A percentile compares a stretch with the other conserved stretches of the same genome.
Evolutionary conservation across 116 monocot genomes (phyloP).

Genomic region (Dioscorea cayenensis): DNA sequence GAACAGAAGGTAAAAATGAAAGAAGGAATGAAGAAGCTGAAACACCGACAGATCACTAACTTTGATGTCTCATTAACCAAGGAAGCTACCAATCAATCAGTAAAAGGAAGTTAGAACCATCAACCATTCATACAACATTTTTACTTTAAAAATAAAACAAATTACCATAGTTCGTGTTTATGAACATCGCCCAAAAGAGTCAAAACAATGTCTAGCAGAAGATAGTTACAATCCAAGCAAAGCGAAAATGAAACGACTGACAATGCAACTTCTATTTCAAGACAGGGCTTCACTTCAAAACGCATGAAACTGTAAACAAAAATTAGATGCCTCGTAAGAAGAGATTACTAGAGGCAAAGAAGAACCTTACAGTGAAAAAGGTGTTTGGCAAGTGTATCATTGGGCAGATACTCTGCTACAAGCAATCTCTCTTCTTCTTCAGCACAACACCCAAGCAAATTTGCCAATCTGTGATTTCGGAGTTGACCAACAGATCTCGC

Average conservation of each 20-base stretch:
- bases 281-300: background rate
- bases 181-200: background rate
- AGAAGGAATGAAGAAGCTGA: no score
- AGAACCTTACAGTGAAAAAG: constrained; percentile 75
- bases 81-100: no score
- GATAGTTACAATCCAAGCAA: background rate
- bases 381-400: constrained; percentile 88
- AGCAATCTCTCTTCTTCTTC: constrained; percentile 83
- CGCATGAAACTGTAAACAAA: background rate
- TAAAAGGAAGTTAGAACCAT: no score
- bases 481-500: constrained; percentile 72
- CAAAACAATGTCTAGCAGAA: background rate
- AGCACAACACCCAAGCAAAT: constrained; percentile 75
- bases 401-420: constrained; percentile 80
- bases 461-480: constrained; percentile 46
- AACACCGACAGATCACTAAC: no score
- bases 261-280: background rate
- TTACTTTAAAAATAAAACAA: no score
- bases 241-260: background rate
- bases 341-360: no score
- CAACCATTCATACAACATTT: no score
- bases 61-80: no score
- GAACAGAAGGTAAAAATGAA: background rate
- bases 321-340: background rate
- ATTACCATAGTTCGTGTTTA: no score